phyloP scores from a whole-genome alignment of 371 early-diverging fungal species.

The Apophysomyces sp. region DNA sequence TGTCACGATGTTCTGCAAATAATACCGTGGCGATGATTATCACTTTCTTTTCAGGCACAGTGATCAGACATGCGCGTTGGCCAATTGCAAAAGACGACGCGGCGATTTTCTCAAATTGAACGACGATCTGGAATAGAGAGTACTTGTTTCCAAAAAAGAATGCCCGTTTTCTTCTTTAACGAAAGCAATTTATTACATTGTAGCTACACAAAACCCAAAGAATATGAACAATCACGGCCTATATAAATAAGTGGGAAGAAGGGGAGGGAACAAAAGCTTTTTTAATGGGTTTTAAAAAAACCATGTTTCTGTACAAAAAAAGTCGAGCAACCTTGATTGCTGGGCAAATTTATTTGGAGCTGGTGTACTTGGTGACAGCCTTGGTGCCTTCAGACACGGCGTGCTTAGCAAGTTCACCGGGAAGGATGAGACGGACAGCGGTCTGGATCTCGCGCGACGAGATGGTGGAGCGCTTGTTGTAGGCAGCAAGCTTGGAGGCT shows the following conservation, averaged over 20 bases:
- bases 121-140: too few relatives aligned
- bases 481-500: conserved; percentile 91
- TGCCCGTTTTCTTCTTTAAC: background rate
- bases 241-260: background rate
- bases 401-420: conserved; percentile 97
- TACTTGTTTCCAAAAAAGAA: too few relatives aligned
- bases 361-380: conserved; percentile 97
- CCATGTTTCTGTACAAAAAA: conserved; percentile 3
- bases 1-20: too few relatives aligned
- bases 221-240: conserved; percentile 3
- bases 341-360: conserved; percentile 59
- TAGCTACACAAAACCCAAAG: conserved; percentile 2
- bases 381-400: conserved; percentile 98
- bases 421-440: conserved; percentile 90
- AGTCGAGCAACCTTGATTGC: background rate
- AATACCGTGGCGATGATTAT: too few relatives aligned
- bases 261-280: background rate
- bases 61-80: too few relatives aligned
- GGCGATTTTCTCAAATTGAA: too few relatives aligned
- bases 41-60: too few relatives aligned
- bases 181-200: conserved; percentile 3
- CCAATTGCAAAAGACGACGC: too few relatives aligned
- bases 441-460: conserved; percentile 96
- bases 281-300: background rate
- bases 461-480: conserved; percentile 96